Evolutionary conservation across 768 basidiomycete genomes (phyloP).

Genomic region (Lactarius evosmus): DNA sequence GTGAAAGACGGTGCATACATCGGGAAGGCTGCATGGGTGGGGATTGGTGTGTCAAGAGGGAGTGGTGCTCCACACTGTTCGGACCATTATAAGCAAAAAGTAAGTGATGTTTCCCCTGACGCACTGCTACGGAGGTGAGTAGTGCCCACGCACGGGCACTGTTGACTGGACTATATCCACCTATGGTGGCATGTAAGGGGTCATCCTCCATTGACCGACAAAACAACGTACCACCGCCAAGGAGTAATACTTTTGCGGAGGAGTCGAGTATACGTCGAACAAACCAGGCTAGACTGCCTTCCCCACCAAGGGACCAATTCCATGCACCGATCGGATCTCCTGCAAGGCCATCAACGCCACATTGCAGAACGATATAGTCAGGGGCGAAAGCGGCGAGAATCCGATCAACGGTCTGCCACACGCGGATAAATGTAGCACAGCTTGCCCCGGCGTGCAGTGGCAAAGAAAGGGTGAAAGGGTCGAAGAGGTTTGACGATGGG

Average conservation of each 20-base stretch:
- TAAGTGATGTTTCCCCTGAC: constrained; percentile 31
- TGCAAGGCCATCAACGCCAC: constrained; percentile 83
- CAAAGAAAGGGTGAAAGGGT: constrained; percentile 73
- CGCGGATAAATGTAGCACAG: constrained; percentile 51
- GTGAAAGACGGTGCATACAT: constrained; percentile 79
- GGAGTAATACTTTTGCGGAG: constrained; percentile 63
- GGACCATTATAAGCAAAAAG: constrained; percentile 3
- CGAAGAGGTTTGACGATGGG: constrained; percentile 38
- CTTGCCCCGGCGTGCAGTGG: constrained; percentile 76
- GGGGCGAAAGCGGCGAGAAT: constrained; percentile 63
- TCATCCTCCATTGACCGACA: neutral
- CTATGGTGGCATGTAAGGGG: constrained; percentile 35
- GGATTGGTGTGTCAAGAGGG: constrained; percentile 60
- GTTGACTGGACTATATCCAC: constrained; percentile 83
- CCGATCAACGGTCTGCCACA: constrained; percentile 63
- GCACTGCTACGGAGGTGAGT: constrained; percentile 71
- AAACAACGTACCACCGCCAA: constrained; percentile 63
- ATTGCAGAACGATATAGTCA: constrained; percentile 79
- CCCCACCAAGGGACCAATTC: constrained; percentile 62
- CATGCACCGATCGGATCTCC: constrained; percentile 77
- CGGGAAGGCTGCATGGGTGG: constrained; percentile 71
- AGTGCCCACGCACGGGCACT: constrained; percentile 85
- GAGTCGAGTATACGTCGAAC: constrained; percentile 46
- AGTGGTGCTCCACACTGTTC: constrained; percentile 54
- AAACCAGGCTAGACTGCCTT: constrained; percentile 67